phyloP scores from a whole-genome alignment of 2,329 filamentous ascomycete genomes.

The Juglanconis oblonga region DNA sequence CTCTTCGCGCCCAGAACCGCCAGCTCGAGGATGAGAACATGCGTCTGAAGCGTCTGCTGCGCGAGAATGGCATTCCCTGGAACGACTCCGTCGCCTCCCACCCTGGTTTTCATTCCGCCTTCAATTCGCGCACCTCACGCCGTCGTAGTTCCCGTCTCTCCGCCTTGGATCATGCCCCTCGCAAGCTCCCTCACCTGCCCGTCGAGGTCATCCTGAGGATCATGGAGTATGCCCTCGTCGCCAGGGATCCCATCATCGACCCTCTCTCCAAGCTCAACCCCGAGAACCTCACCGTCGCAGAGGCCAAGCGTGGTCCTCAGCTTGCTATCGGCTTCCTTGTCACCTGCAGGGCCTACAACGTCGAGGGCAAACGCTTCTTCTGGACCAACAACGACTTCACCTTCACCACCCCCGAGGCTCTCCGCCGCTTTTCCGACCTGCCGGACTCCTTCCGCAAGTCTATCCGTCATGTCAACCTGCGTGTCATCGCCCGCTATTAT shows the following conservation, averaged over 20 bases:
- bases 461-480: slow-evolving; percentile 46
- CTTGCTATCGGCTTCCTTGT: slow-evolving; percentile 52
- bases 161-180: slow-evolving; percentile 19
- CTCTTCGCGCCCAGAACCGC: slow-evolving; percentile 45
- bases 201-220: slow-evolving; percentile 52
- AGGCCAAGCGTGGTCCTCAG: slow-evolving; percentile 43
- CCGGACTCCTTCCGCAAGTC: slow-evolving; percentile 38
- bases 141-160: slow-evolving; percentile 27
- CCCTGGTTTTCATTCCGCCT: slow-evolving; percentile 31
- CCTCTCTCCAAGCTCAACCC: slow-evolving; percentile 44
- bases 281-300: slow-evolving; percentile 41
- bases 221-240: slow-evolving; percentile 49
- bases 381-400: slow-evolving; percentile 52
- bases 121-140: slow-evolving; percentile 18
- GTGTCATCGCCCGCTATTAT: slow-evolving; percentile 54
- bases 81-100: slow-evolving; percentile 33
- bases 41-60: slow-evolving; percentile 48
- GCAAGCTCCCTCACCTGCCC: slow-evolving; percentile 42
- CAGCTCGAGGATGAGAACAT: slow-evolving; percentile 47
- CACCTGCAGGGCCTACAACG: slow-evolving; percentile 47
- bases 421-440: slow-evolving; percentile 48
- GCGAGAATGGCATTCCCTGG: slow-evolving; percentile 52
- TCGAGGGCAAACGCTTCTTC: slow-evolving; percentile 47
- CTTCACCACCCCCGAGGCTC: slow-evolving; percentile 50
- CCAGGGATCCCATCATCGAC: slow-evolving; percentile 49